Conservation (phyloP, 2,329 filamentous ascomycete genomes). For the Kalmusia sp. region DNA sequence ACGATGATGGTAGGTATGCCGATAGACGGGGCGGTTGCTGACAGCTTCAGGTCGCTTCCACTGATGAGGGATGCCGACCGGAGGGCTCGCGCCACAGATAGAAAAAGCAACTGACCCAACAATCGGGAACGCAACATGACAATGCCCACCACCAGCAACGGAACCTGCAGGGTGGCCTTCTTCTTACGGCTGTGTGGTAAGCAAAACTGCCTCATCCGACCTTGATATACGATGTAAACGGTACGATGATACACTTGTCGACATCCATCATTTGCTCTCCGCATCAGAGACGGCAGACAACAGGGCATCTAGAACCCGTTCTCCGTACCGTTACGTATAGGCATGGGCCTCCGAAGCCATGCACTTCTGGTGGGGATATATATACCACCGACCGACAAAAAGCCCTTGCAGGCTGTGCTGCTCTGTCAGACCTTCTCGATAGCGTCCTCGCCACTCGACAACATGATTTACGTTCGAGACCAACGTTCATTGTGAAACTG, state of each 20-base stretch:
- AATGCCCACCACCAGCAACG: not conserved
- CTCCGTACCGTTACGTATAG: too few relatives aligned
- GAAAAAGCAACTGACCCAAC: not conserved
- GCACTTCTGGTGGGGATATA: too few relatives aligned
- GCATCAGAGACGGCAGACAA: not conserved
- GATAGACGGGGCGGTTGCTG: conserved; percentile 5
- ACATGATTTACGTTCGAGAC: too few relatives aligned
- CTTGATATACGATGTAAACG: not conserved
- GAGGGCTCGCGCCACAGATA: not conserved
- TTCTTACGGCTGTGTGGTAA: not conserved
- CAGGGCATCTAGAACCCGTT: too few relatives aligned
- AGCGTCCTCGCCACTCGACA: too few relatives aligned
- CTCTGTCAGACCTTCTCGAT: too few relatives aligned
- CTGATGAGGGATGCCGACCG: not conserved
- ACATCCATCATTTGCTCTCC: not conserved
- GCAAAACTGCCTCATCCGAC: not conserved
- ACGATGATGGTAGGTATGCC: not conserved
- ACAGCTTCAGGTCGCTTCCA: not conserved
- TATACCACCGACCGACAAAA: too few relatives aligned
- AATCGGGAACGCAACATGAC: not conserved
- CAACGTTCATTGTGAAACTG: too few relatives aligned
- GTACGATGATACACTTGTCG: not conserved
- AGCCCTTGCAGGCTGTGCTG: too few relatives aligned
- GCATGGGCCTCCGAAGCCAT: too few relatives aligned
- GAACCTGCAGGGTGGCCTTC: not conserved